phyloP scores from a whole-genome alignment of 129 eudicot genomes.

The Rutidosis leptorrhynchoides region DNA sequence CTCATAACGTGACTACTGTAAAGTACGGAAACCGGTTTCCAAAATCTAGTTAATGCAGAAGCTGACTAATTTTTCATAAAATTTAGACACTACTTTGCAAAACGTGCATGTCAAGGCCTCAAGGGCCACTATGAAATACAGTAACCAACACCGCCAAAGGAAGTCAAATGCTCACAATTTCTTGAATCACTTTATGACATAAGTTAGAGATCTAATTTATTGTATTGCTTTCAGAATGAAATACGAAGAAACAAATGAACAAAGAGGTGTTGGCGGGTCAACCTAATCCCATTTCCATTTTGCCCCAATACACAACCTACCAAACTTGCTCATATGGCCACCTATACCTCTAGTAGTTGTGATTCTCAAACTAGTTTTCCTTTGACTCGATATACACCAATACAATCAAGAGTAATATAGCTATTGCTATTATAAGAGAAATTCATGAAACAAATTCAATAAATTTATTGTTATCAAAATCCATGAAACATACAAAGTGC shows the following conservation, averaged over 20 bases:
- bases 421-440: background rate
- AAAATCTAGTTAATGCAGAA: too few relatives aligned
- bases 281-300: background rate
- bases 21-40: too few relatives aligned
- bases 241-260: background rate
- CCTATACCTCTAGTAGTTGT: background rate
- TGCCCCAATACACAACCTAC: background rate
- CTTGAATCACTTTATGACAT: too few relatives aligned
- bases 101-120: background rate
- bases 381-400: background rate
- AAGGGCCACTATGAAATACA: background rate
- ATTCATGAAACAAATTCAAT: background rate
- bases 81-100: background rate
- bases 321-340: background rate
- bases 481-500: background rate
- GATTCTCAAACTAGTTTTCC: background rate
- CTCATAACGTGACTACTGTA: background rate
- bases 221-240: background rate
- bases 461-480: background rate
- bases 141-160: background rate
- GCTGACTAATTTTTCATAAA: background rate
- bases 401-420: conserved; percentile 13
- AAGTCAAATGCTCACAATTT: background rate
- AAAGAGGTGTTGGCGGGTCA: background rate
- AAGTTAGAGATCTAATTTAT: background rate